These are phyloP conservation scores for Chytriomyces hyalinus DNA, from an alignment of 192 early-diverging fungal genomes.

Conservation along the genomic window DNA sequence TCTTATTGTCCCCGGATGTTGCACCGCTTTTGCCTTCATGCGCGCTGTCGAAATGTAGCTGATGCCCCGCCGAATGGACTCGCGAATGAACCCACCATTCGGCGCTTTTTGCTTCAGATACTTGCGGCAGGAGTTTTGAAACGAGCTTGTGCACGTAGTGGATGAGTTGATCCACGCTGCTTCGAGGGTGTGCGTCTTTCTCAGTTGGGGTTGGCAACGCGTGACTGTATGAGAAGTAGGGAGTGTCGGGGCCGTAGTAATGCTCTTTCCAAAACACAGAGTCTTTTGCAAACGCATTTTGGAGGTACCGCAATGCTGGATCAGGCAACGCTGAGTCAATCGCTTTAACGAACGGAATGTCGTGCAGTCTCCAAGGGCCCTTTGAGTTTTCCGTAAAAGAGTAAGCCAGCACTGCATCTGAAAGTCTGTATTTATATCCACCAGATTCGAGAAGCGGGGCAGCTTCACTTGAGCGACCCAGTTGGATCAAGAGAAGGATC, in stretches of 20 bases:
- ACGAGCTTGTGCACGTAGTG: conserved; percentile 14
- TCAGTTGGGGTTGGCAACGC: background rate
- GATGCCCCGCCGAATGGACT: conserved; percentile 37
- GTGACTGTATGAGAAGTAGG: conserved; percentile 44
- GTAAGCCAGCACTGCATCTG: conserved; percentile 18
- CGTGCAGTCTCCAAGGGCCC: background rate
- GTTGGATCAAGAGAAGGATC: conserved; percentile 28
- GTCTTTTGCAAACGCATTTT: conserved; percentile 1
- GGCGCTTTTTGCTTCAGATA: conserved; percentile 13
- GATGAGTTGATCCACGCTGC: conserved; percentile 35
- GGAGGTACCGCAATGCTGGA: conserved; percentile 18
- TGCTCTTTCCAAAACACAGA: conserved; percentile 40
- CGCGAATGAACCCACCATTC: conserved; percentile 47
- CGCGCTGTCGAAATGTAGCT: conserved; percentile 45
- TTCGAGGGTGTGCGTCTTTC: background rate
- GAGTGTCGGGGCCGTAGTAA: conserved; percentile 27
- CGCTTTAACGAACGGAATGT: conserved; percentile 38
- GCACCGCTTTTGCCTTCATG: conserved; percentile 8
- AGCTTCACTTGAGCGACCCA: conserved; percentile 11
- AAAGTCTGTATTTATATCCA: conserved; percentile 31
- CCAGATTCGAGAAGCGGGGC: background rate
- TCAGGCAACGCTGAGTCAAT: conserved; percentile 36
- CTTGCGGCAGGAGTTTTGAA: conserved; percentile 25
- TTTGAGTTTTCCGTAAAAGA: background rate
- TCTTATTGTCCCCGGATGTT: background rate